These are phyloP conservation scores for Beauveria caledonica DNA, from an alignment of 2,329 filamentous ascomycete species.

Conservation along the genomic window DNA sequence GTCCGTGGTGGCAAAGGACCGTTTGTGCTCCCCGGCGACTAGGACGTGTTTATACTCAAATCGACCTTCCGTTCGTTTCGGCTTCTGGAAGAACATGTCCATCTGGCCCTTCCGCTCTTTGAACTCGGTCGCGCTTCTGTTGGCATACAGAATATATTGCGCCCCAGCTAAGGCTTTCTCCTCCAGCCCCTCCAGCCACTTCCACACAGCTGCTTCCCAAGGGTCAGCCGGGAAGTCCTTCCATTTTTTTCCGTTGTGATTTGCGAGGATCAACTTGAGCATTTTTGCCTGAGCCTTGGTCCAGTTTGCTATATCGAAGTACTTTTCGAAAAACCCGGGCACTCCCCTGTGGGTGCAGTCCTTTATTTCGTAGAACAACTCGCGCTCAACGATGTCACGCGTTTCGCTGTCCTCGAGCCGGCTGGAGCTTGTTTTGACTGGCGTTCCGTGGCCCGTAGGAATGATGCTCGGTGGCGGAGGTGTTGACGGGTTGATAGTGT, in stretches of 20 bases:
- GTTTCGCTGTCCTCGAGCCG: slow-evolving; percentile 10
- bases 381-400: slow-evolving; percentile 7
- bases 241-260: slow-evolving; percentile 6
- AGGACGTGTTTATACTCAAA: slow-evolving; percentile 17
- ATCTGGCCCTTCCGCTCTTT: slow-evolving; percentile 17
- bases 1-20: slow-evolving; percentile 9
- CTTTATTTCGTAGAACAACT: slow-evolving; percentile 9
- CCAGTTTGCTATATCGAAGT: slow-evolving; percentile 6
- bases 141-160: slow-evolving; percentile 13
- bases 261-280: slow-evolving; percentile 5
- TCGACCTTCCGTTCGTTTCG: background rate
- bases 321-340: slow-evolving; percentile 10
- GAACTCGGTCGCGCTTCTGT: slow-evolving; percentile 15
- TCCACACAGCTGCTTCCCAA: background rate
- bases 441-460: slow-evolving; percentile 3
- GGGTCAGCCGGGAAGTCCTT: background rate
- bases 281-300: slow-evolving; percentile 6
- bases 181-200: slow-evolving; percentile 6
- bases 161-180: background rate
- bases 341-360: slow-evolving; percentile 5
- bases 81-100: slow-evolving; percentile 16
- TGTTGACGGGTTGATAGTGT: background rate
- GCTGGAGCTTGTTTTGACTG: slow-evolving; percentile 11
- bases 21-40: slow-evolving; percentile 16
- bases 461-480: background rate